Evolutionary conservation across 2,329 filamentous ascomycete genomes (phyloP).

Genomic region (Fusarium camptoceras): DNA sequence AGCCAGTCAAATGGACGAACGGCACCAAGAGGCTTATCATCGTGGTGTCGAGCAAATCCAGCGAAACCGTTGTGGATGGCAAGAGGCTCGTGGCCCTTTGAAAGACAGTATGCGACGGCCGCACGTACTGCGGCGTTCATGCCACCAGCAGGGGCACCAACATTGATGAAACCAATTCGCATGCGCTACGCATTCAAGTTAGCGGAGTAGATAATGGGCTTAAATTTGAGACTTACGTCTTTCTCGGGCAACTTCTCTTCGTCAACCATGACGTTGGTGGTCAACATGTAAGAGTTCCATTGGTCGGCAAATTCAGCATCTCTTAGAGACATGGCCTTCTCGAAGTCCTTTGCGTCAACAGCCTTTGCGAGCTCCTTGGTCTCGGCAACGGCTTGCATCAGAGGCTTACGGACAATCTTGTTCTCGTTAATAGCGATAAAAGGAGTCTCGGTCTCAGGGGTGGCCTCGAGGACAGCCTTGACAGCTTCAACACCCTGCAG

Average conservation of each 20-base stretch:
- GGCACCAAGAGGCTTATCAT: conserved; percentile 81
- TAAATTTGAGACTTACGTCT: conserved; percentile 66
- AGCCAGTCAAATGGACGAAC: conserved; percentile 92
- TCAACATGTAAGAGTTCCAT: conserved; percentile 90
- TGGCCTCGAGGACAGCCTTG: conserved; percentile 89
- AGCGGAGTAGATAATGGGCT: background rate
- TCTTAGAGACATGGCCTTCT: conserved; percentile 85
- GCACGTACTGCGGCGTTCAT: conserved; percentile 98
- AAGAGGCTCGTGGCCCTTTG: conserved; percentile 90
- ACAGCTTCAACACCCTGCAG: conserved; percentile 95
- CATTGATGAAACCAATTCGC: conserved; percentile 95
- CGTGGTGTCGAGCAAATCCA: conserved; percentile 90
- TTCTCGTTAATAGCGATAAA: conserved; percentile 98
- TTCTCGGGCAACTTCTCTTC: conserved; percentile 73
- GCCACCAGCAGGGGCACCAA: conserved; percentile 94
- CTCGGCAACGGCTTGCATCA: conserved; percentile 88
- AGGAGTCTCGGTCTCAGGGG: conserved; percentile 87
- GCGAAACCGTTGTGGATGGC: conserved; percentile 98
- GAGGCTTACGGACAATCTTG: conserved; percentile 90
- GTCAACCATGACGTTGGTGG: conserved; percentile 82
- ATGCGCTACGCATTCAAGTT: conserved; percentile 71
- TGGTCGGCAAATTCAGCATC: conserved; percentile 96
- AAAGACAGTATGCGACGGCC: conserved; percentile 91
- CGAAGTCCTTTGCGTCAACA: conserved; percentile 88
- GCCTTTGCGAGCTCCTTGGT: conserved; percentile 87